Conservation (phyloP, 805 yeast genomes). For the Starmerella etchellsii region DNA sequence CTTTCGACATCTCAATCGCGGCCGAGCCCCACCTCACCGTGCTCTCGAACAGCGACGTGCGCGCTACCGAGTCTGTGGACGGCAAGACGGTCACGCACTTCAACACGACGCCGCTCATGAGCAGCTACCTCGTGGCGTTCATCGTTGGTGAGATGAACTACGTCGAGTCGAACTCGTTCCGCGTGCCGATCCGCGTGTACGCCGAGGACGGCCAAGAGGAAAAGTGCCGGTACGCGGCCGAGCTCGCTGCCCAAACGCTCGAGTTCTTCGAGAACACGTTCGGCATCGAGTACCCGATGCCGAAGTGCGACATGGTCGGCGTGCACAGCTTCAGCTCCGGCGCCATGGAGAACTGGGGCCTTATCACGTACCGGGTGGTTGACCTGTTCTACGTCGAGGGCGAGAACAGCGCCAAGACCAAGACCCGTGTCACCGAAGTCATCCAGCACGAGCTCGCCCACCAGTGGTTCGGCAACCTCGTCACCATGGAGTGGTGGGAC, state of each 20-base stretch:
- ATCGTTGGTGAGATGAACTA: constrained; percentile 54
- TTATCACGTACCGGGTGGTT: constrained; percentile 54
- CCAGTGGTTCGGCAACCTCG: constrained; percentile 84
- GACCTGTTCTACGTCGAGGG: constrained; percentile 57
- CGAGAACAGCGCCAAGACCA: constrained; percentile 44
- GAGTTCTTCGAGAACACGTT: constrained; percentile 53
- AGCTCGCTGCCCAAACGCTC: constrained; percentile 50
- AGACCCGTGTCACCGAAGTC: constrained; percentile 67
- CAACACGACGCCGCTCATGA: constrained; percentile 59
- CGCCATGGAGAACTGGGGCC: constrained; percentile 89
- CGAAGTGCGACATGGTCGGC: constrained; percentile 68
- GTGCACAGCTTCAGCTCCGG: constrained; percentile 71
- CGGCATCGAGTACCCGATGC: constrained; percentile 63
- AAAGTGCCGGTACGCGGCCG: constrained; percentile 51
- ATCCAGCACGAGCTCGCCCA: constrained; percentile 81
- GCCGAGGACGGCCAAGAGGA: constrained; percentile 55
- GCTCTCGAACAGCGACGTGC: constrained; percentile 56
- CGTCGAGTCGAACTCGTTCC: constrained; percentile 42
- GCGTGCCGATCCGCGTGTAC: constrained; percentile 56
- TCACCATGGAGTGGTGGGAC: constrained; percentile 92
- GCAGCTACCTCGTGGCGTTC: constrained; percentile 62
- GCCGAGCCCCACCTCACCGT: constrained; percentile 43
- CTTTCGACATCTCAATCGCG: constrained; percentile 44
- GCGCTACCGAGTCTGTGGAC: constrained; percentile 28
- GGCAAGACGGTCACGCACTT: constrained; percentile 38